Evolutionary conservation across 2,329 filamentous ascomycete species (phyloP), one percentile per base, ranked within the genome.

Genomic region (Claviceps sorghi): DNA sequence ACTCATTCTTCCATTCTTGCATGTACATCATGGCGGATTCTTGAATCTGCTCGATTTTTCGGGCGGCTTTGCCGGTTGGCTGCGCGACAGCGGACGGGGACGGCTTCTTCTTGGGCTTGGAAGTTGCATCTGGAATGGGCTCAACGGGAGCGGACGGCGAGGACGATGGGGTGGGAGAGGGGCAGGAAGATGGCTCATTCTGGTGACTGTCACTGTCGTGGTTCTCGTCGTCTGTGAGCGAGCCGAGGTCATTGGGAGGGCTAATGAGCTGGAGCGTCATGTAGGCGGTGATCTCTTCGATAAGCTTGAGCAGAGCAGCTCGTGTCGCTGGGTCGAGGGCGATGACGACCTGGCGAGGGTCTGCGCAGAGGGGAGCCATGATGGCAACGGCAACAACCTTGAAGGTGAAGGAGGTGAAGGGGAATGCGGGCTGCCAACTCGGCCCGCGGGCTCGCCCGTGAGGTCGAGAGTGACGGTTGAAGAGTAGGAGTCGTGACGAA

Each of bases 1-100:
- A 82, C 34, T 80, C 76, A 29, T 79, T 76, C 54, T 82, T 75
- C 90, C 89, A 95, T n/a, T 81, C 77, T 56, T 88, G 81, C 60
- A 90, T 87, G 60, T 86, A 79, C 44, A 74, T 70, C 13, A 93
- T 65, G 1, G 85, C 80, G 5, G 79, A 78, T 29, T 61, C 64
- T 22, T 74, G 68, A 15, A 78, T 63, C 5, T 60, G 57, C 13
- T 62, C 52, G 1, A 65, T 62, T 49, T 66, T 55, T 9, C 58
- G 56, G 17, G 62, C 60, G 21, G 58, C 53, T 41, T 59, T 59
- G 10, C 52, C 58, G 17, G 48, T 30, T 13, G 48, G 41, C 46
- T 52, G 50, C 40, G 51, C 30, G 41, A 42, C n/a, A 1, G 34
- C 19, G 2, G 43, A 51, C 45, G 51, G 34, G 22, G 51, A 34